Conservation (phyloP, 805 yeast species). For the Myxozyma vanderwaltii region DNA sequence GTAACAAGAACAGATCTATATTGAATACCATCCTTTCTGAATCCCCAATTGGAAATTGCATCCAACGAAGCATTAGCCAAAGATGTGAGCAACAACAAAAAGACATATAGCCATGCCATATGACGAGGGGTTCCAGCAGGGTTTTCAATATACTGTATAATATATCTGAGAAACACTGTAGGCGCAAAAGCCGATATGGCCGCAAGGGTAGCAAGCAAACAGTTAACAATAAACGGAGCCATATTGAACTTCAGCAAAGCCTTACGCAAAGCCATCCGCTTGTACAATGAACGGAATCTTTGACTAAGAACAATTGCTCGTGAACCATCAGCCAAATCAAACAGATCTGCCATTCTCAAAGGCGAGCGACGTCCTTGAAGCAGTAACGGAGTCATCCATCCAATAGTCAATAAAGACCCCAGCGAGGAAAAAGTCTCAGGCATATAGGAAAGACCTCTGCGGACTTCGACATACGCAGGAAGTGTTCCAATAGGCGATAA, state of each 20-base stretch:
- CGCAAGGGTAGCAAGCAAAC: conserved; percentile 64
- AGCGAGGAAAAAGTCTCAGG: conserved; percentile 70
- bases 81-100: conserved; percentile 59
- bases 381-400: conserved; percentile 75
- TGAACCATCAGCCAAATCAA: conserved; percentile 62
- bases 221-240: conserved; percentile 52
- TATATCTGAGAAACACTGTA: conserved; percentile 68
- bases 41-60: conserved; percentile 81
- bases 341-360: conserved; percentile 63
- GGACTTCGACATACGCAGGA: conserved; percentile 38
- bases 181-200: conserved; percentile 70
- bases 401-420: conserved; percentile 62
- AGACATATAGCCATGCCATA: conserved; percentile 70
- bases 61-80: conserved; percentile 52
- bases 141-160: conserved; percentile 80
- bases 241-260: conserved; percentile 54
- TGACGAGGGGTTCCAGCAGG: conserved; percentile 60
- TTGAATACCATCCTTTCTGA: conserved; percentile 88
- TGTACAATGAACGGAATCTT: conserved; percentile 58
- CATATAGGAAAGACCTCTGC: conserved; percentile 59
- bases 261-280: conserved; percentile 46
- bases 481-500: conserved; percentile 13
- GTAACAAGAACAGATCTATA: conserved; percentile 86
- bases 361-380: conserved; percentile 61
- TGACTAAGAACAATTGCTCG: neutral